Base-by-base conservation (phyloP, 192 early-diverging fungal species). In the Spizellomyces sp. region DNA sequence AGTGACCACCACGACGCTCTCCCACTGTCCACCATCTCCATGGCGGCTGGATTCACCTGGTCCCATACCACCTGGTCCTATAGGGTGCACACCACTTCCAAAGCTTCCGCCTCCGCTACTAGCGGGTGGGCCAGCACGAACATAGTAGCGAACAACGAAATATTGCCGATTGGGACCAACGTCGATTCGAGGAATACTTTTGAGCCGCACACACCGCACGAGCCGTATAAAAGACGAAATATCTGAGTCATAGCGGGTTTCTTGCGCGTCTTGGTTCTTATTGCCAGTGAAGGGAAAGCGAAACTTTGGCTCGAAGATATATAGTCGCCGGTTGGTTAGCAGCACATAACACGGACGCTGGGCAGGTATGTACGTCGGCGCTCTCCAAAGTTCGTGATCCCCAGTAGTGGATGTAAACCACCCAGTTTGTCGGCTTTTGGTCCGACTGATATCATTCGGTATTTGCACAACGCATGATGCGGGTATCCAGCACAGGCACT, bases 151-250 rank as follows among this genome's bases (percentile, higher is more conserved):
- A 10, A 86, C 50, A 12, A 72, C 80, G 41, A 81, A 22, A 50
- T 80, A 84, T 63, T 86, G 84, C 12, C 76, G 42, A 50, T 83
- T 75, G 21, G 78, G 81, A 10, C 84, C 84, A n/a, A 86, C 81
- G 71, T 86, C 84, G 17, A 86, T 67, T 41, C 84, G 55, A 4
- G 58, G 74, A n/a, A 84, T 12, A 21, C 62, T 45, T 42, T 21
- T 27, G 9, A 86, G 50, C 10, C 78, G 62, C 15, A 84, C 64
- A 21, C 58, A 52, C 17, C 80, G 47, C 4, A 74, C 45, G 6
- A 86, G 62, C 44, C 75, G 55, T n/a, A 86, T 21, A 8, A 69
- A 54, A 5, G 74, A 61, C 12, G 69, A 48, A 8, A 81, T 79
- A 50, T 82, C 64, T 15, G 67, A 69, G 44, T 81, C 75, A 66